Conservation (phyloP, 495 filamentous ascomycete genomes). For the Aspergillus sclerotioniger region DNA sequence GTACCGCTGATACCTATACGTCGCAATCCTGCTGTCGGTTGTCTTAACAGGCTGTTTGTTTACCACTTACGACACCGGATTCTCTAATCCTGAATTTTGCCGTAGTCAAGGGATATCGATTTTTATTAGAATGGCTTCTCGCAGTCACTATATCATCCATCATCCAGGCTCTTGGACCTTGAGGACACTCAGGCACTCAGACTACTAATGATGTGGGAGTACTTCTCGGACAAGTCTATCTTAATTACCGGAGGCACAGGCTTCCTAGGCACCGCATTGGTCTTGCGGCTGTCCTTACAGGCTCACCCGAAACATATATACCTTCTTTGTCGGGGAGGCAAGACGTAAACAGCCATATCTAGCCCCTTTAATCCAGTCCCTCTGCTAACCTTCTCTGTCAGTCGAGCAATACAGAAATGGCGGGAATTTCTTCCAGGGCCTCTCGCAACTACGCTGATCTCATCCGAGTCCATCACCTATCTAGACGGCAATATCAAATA, state of each 20-base stretch:
- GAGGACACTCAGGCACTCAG: neutral
- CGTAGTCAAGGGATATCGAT: neutral
- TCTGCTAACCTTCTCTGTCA: neutral
- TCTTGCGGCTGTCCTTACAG: conserved; percentile 9
- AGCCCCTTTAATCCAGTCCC: neutral
- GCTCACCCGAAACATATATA: conserved; percentile 9
- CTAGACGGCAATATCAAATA: conserved; percentile 13
- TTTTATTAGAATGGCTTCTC: neutral
- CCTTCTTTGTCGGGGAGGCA: conserved; percentile 18
- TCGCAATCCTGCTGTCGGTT: neutral
- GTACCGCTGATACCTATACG: neutral
- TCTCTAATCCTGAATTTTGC: neutral
- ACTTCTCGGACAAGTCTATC: conserved; percentile 11
- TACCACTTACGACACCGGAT: neutral
- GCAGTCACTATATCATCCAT: neutral
- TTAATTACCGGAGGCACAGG: conserved; percentile 22
- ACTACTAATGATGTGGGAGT: conserved; percentile 21
- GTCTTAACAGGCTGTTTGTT: neutral
- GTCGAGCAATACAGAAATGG: conserved; percentile 7
- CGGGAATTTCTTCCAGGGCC: conserved; percentile 6
- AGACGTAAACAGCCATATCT: conserved; percentile 1
- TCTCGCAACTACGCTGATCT: neutral
- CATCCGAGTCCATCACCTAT: neutral
- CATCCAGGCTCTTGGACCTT: neutral
- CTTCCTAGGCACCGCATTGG: conserved; percentile 20